Evolutionary conservation across 768 basidiomycete species (phyloP), one percentile per base, ranked within the genome.

Genomic region (Auricularia cornea): DNA sequence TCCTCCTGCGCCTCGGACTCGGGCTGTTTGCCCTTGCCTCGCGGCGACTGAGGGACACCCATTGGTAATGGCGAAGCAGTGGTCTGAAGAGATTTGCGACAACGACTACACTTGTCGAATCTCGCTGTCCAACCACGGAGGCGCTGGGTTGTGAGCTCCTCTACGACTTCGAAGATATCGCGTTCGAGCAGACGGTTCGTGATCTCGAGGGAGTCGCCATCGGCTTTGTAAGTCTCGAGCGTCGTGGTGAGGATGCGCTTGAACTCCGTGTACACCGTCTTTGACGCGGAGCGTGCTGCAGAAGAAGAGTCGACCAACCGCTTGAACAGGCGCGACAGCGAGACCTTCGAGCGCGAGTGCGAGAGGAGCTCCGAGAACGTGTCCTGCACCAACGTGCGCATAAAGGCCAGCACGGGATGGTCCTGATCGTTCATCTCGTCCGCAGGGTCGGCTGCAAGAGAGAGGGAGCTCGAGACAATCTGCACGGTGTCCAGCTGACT

Each of bases 251-350:
- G 79, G 64, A 99, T 94, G 12, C 85, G 83, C 54, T 93, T 83
- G 74, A 98, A 96, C 74, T 98, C 95, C 26, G 88, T 86, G 74
- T 98, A 98, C 30, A 86, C 84, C 14, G 86, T 84, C 35, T 84
- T 81, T 28, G 81, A 78, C 1, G 84, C 77, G 3, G 83, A 76
- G 26, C 76, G 71, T 16, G 79, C 73, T 31, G 78, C 73, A 1
- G 85, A 78, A 3, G 85, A 80, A 2, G 88, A 83, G 67, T 93
- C 87, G 44, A 98, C 92, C 3, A 98, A 82, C 5, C 94, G 86
- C 68, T 91, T 94, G 83, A 99, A 96, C 10, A 99, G 78, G 23
- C 85, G 84, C 28, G 97, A 95, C 72, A 99, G 96, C 0, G 94
- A 96, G 3, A 97, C 82, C 0, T 85, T 82, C 18, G 83, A 83